phyloP scores from a whole-genome alignment of 2,329 filamentous ascomycete species.

The Alternaria sp. region DNA sequence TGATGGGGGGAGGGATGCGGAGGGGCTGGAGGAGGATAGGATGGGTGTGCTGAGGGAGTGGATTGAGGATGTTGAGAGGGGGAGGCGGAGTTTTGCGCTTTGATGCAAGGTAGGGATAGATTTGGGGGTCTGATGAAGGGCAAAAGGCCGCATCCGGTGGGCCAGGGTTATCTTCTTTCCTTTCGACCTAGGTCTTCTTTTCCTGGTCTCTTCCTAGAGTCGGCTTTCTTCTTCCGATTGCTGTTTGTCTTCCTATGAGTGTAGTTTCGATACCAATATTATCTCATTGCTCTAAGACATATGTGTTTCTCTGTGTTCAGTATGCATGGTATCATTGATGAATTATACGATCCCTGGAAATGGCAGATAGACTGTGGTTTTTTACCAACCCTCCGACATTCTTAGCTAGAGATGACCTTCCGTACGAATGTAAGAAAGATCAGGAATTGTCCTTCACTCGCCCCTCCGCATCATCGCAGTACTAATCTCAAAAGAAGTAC shows the following conservation, averaged over 20 bases:
- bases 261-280: neutral
- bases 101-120: neutral
- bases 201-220: neutral
- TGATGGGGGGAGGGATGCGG: neutral
- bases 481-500: no score
- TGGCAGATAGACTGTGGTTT: no score
- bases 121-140: neutral
- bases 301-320: no score
- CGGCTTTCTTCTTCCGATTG: neutral
- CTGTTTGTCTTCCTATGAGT: neutral
- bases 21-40: neutral
- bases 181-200: neutral
- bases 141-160: neutral
- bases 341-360: no score
- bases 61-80: neutral
- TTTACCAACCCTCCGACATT: no score
- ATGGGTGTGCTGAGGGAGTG: neutral
- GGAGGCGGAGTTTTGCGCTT: neutral
- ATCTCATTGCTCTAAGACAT: neutral
- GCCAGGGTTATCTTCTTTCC: neutral
- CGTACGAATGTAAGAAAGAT: no score
- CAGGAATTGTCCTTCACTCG: neutral
- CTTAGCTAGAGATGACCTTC: no score
- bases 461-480: no score
- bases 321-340: no score